Base-by-base conservation (phyloP, 1,284 basidiomycete genomes). In the Vanrija sp. region DNA sequence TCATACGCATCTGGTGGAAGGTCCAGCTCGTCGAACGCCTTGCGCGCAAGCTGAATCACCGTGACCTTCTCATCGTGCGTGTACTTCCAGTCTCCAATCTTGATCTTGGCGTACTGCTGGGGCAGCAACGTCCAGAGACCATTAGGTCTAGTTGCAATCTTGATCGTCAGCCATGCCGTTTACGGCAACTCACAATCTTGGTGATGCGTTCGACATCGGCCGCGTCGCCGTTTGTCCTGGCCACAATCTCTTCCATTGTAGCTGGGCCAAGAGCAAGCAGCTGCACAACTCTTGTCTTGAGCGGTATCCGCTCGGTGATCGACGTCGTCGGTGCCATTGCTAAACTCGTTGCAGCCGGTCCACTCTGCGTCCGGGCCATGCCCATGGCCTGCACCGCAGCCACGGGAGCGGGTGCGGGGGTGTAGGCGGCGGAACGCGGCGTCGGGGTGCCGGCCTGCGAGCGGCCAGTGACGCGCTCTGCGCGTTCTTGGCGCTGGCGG, bases 221-320 rank as follows among this genome's bases (percentile, higher is more conserved):
- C 44, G 65, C 61, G 14, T 61, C 62, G 15, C 66, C 69, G 5
- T 63, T 65, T 1, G 70, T 64, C 27, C 58, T 48, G 19, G 51
- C 51, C 3, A 71, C 49, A 15, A 74, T 57, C 9, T 71, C 65
- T 2, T 59, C 53, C 20, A 64, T 52, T 4, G 54, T 60, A 20
- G 59, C 61, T 3, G 68, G 59, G 0, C 72, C 72, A 8, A 74
- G 54, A 2, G 71, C 71, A 6, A 74, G 60, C 12, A 67, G 53
- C 59, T 74, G 72, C 51, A 74, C 62, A 3, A 74, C 71, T 18
- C 67, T 56, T 14, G 72, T 74, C 53, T 74, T 74, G 47, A 74
- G 65, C 15, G 72, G 71, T n/a, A 71, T 63, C 45, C 48, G 37
- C 41, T 59, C 57, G 0, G 45, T 53, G 20, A 44, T 31, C 31